phyloP scores from a whole-genome alignment of 768 basidiomycete species.

The Kwoniella dendrophila region DNA sequence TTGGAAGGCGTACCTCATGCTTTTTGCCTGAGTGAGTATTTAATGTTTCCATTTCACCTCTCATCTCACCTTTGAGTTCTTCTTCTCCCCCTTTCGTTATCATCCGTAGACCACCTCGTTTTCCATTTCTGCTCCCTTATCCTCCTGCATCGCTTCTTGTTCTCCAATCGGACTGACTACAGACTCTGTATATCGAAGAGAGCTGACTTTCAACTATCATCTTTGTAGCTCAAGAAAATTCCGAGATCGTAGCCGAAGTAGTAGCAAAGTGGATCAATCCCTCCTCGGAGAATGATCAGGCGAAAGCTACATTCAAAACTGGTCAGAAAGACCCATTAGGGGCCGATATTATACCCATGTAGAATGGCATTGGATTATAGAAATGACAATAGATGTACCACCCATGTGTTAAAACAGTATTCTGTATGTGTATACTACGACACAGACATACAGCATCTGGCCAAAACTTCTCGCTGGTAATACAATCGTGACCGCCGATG shows the following conservation, averaged over 20 bases:
- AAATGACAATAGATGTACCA: no score
- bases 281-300: neutral
- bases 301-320: neutral
- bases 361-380: no score
- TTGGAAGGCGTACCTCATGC: conserved; percentile 65
- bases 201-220: neutral
- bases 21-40: conserved; percentile 69
- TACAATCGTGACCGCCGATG: no score
- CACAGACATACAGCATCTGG: no score
- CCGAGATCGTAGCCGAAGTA: conserved; percentile 33
- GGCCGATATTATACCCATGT: conserved; percentile 15
- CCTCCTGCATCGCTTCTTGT: no score
- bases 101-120: neutral
- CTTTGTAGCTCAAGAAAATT: conserved; percentile 24
- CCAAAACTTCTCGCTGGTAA: no score
- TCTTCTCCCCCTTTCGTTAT: no score
- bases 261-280: conserved; percentile 41
- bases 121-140: neutral
- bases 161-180: neutral
- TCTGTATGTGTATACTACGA: no score
- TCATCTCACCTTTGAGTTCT: neutral
- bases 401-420: no score
- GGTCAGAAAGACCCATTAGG: neutral
- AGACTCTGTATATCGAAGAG: no score
- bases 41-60: neutral